phyloP scores from a whole-genome alignment of 1,139 yeast genomes.

The Taphrina deformans region DNA sequence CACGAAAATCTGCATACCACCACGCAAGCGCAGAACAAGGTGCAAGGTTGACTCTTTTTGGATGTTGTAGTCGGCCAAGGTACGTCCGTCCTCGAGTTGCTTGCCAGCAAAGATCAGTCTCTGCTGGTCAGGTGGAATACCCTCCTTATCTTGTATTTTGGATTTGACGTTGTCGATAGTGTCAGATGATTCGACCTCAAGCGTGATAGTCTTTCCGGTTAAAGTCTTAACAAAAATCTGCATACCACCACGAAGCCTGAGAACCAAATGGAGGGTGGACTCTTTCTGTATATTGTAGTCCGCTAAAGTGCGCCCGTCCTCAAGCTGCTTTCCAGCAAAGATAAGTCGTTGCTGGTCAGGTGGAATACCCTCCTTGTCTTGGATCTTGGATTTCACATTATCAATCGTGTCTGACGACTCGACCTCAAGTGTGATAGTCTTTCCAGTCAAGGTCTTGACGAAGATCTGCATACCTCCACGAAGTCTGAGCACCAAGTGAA shows the following conservation, averaged over 20 bases:
- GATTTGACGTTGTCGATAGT: conserved; percentile 91
- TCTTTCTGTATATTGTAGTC: conserved; percentile 92
- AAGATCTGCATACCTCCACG: conserved; percentile 78
- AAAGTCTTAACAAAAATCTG: conserved; percentile 84
- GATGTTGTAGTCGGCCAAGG: conserved; percentile 98
- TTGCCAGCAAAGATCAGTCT: conserved; percentile 91
- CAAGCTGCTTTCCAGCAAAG: conserved; percentile 85
- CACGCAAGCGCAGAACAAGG: conserved; percentile 77
- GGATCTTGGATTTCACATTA: conserved; percentile 85
- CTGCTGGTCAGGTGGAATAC: conserved; percentile 94
- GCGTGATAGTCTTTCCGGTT: conserved; percentile 97
- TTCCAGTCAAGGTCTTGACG: conserved; percentile 98
- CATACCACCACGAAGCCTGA: conserved; percentile 89
- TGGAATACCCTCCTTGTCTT: conserved; percentile 87
- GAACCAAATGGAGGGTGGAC: conserved; percentile 79
- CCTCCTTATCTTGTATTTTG: conserved; percentile 92
- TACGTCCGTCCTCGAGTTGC: conserved; percentile 91
- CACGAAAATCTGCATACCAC: conserved; percentile 75
- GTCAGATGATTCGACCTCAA: conserved; percentile 91
- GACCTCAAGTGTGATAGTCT: conserved; percentile 94
- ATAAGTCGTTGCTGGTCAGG: conserved; percentile 86
- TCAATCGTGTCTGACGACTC: conserved; percentile 89
- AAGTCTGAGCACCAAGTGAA: conserved; percentile 80
- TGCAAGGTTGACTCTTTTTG: conserved; percentile 99
- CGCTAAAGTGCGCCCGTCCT: conserved; percentile 82